Percentiles rank a stretch among this genome's conserved stretches.
Conservation (phyloP, 73 alveolate species). For the Stentor roeselii region DNA sequence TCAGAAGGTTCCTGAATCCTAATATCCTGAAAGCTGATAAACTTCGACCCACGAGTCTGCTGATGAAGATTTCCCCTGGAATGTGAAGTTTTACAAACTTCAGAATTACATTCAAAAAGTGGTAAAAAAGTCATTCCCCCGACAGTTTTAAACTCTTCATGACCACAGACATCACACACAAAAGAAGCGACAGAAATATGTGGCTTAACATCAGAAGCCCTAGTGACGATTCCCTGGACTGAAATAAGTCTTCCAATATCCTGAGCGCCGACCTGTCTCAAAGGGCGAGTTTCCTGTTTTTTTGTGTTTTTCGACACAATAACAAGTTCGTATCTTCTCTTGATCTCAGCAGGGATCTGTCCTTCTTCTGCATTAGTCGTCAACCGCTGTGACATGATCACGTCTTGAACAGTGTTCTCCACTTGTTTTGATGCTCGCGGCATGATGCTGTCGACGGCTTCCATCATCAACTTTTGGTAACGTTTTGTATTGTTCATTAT, state of each 20-base stretch:
- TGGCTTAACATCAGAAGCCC: slow-evolving; percentile 91
- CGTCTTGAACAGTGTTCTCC: slow-evolving; percentile 42
- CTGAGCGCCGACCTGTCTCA: slow-evolving; percentile 77
- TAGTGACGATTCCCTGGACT: slow-evolving; percentile 91
- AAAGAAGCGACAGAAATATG: slow-evolving; percentile 83
- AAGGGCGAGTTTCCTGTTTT: slow-evolving; percentile 49
- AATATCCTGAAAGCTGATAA: slow-evolving; percentile 82
- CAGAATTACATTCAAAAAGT: slow-evolving; percentile 78
- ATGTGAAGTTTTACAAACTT: slow-evolving; percentile 70
- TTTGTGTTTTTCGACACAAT: slow-evolving; percentile 57
- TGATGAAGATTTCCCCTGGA: slow-evolving; percentile 81
- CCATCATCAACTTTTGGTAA: slow-evolving; percentile 64
- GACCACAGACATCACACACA: slow-evolving; percentile 95
- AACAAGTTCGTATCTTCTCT: slow-evolving; percentile 68
- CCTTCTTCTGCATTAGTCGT: slow-evolving; percentile 25
- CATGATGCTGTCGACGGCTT: slow-evolving; percentile 69
- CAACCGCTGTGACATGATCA: background rate
- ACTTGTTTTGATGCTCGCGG: slow-evolving; percentile 48
- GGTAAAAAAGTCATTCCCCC: slow-evolving; percentile 83
- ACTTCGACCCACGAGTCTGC: slow-evolving; percentile 79
- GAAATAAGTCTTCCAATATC: slow-evolving; percentile 78
- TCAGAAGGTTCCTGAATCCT: slow-evolving; percentile 86
- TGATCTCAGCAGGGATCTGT: slow-evolving; percentile 74
- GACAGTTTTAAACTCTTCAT: slow-evolving; percentile 78
- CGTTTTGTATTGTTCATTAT: slow-evolving; percentile 75